Evolutionary conservation across 2,329 filamentous ascomycete genomes (phyloP).

Genomic region (Paraphaeosphaeria minitans): DNA sequence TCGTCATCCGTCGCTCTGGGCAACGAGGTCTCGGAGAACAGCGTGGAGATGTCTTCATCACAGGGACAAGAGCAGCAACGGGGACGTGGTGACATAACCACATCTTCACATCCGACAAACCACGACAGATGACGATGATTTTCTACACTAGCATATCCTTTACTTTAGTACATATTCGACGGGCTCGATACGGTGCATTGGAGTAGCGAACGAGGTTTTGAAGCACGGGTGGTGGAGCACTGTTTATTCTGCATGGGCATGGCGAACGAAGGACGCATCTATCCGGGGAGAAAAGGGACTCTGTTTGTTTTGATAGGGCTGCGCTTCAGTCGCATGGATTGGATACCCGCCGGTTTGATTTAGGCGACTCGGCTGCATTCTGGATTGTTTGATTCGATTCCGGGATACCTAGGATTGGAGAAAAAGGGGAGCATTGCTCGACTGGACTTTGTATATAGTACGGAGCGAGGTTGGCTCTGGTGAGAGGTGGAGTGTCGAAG

Average conservation of each 20-base stretch:
- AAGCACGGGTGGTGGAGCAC: background rate
- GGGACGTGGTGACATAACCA: constrained; percentile 5
- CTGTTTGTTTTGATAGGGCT: constrained; percentile 18
- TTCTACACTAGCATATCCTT: background rate
- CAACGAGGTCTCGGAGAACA: constrained; percentile 18
- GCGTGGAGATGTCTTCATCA: background rate
- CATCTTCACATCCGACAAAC: constrained; percentile 25
- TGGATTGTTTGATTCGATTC: constrained; percentile 2
- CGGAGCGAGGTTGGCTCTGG: too few relatives aligned
- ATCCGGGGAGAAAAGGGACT: constrained; percentile 19
- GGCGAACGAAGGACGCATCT: constrained; percentile 22
- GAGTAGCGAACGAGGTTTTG: constrained; percentile 1
- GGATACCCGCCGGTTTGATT: constrained; percentile 39
- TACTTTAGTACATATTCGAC: constrained; percentile 27
- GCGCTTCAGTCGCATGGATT: constrained; percentile 19
- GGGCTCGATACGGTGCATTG: constrained; percentile 19
- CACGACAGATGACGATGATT: constrained; percentile 36
- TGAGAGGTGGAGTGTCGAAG: background rate
- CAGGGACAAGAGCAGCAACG: constrained; percentile 7
- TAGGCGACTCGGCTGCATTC: constrained; percentile 25
- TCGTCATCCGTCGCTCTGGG: constrained; percentile 18
- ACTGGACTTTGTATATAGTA: background rate
- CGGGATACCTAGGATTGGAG: constrained; percentile 16
- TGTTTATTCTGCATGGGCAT: constrained; percentile 31
- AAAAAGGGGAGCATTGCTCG: constrained; percentile 4